Conservation (phyloP, 257 asterid species). For the Solanum boliviense region DNA sequence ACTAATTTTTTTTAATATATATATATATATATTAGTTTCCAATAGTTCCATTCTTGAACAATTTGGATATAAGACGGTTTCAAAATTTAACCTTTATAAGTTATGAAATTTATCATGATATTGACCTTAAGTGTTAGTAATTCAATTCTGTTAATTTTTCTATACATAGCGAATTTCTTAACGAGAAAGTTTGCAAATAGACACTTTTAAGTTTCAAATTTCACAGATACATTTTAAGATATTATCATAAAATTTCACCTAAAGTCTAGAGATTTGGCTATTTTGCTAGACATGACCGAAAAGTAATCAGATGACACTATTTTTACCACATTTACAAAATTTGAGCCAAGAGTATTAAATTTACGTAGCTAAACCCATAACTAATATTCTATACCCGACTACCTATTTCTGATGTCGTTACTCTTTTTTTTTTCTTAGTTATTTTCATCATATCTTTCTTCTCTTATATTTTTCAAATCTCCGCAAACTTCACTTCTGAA, state of each 20-base stretch:
- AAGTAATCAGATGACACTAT: background rate
- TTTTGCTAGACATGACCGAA: background rate
- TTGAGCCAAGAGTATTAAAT: background rate
- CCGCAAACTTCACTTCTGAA: accelerated
- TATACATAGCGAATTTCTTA: background rate
- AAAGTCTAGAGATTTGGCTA: background rate
- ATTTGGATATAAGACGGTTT: background rate
- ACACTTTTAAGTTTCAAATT: background rate
- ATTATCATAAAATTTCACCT: background rate
- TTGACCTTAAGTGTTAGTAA: background rate
- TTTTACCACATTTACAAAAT: background rate
- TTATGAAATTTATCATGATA: background rate
- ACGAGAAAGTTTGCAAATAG: background rate
- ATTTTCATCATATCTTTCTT: background rate
- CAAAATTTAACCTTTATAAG: background rate
- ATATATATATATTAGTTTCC: background rate
- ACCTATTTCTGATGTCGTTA: background rate
- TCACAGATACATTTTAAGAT: background rate
- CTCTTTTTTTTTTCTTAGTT: background rate
- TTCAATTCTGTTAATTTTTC: background rate
- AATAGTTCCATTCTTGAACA: background rate
- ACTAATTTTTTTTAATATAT: background rate
- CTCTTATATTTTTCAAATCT: background rate
- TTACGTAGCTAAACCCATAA: background rate
- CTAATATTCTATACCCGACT: background rate